Conservation (phyloP, 2,329 filamentous ascomycete species). For the Beauveria australis region DNA sequence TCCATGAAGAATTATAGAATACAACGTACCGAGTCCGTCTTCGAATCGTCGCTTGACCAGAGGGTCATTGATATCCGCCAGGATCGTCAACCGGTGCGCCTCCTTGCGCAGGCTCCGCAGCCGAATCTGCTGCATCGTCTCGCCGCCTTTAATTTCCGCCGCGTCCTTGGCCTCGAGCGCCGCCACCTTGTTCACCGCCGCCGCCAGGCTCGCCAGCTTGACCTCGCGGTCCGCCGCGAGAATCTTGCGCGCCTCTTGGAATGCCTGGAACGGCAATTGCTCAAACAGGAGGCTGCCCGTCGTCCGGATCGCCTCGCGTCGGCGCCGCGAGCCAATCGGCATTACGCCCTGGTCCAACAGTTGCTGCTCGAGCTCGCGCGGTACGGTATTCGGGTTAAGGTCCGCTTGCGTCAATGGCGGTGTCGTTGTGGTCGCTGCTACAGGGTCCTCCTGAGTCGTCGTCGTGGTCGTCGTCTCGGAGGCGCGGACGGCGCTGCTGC, state of each 20-base stretch:
- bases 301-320: conserved; percentile 62
- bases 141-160: conserved; percentile 50
- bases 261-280: conserved; percentile 92
- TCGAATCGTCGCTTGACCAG: conserved; percentile 89
- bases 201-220: conserved; percentile 67
- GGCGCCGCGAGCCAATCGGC: conserved; percentile 77
- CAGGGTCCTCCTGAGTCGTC: background rate
- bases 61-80: conserved; percentile 92
- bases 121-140: conserved; percentile 6
- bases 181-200: conserved; percentile 60
- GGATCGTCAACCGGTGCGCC: conserved; percentile 73
- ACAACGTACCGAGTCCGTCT: conserved; percentile 67
- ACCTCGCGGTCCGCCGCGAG: conserved; percentile 70
- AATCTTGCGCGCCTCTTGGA: conserved; percentile 87
- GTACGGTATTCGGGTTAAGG: conserved; percentile 61
- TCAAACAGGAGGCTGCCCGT: conserved; percentile 73
- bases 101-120: conserved; percentile 23
- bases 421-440: conserved; percentile 10
- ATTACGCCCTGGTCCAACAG: conserved; percentile 60
- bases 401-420: conserved; percentile 25
- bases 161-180: conserved; percentile 52
- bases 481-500: conserved; percentile 24
- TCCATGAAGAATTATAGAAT: too few species aligned
- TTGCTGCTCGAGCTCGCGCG: conserved; percentile 49
- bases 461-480: conserved; percentile 17